phyloP scores from a whole-genome alignment of 139 green algal species.

The Chlamydomonas sp. region DNA sequence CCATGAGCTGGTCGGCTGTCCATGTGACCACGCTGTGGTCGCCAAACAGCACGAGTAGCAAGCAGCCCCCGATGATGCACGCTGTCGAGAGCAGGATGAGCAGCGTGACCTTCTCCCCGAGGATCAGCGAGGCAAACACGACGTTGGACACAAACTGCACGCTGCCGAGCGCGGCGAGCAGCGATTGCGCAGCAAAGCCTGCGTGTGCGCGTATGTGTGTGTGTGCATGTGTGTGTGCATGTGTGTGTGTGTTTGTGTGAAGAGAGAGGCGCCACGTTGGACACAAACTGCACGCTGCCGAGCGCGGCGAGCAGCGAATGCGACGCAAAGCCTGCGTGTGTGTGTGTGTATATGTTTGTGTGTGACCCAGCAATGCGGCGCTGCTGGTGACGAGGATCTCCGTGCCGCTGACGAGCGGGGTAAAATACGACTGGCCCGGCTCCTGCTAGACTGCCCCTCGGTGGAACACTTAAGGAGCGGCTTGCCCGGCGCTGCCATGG shows the following conservation, averaged over 20 bases:
- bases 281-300: constrained; percentile 80
- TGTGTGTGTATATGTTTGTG: no score
- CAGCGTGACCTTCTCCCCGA: constrained; percentile 57
- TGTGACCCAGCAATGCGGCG: no score
- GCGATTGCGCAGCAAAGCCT: constrained; percentile 81
- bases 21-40: constrained; percentile 63
- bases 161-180: constrained; percentile 73
- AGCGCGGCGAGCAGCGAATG: constrained; percentile 78
- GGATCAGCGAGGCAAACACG: constrained; percentile 66
- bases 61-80: constrained; percentile 67
- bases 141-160: constrained; percentile 88
- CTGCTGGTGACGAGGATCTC: no score
- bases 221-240: no score
- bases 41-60: constrained; percentile 80
- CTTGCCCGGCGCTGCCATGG: no score
- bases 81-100: constrained; percentile 58
- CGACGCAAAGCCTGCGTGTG: constrained; percentile 76
- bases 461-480: no score
- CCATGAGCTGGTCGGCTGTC: constrained; percentile 54
- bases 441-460: no score
- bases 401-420: no score
- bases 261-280: constrained; percentile 77
- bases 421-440: no score
- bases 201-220: no score
- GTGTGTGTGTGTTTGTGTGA: no score